phyloP scores from a whole-genome alignment of 1,284 basidiomycete species.

The Marasmius sp. region DNA sequence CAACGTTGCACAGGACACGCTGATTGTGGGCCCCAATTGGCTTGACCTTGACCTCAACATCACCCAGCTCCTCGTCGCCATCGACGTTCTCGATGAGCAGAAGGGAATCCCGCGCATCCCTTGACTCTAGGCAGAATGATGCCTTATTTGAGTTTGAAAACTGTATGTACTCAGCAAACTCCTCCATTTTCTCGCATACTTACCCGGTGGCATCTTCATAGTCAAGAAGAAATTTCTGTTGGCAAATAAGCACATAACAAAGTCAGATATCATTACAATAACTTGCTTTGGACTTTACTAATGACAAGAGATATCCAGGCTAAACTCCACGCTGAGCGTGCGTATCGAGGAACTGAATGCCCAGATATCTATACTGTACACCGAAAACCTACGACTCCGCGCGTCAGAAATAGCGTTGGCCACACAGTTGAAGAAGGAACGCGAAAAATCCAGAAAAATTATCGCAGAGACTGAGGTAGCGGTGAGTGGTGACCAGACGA shows the following conservation, averaged over 20 bases:
- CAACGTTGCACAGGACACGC: not conserved
- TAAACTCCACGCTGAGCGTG: slow-evolving; percentile 79
- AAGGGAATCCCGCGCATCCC: slow-evolving; percentile 74
- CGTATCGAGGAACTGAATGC: slow-evolving; percentile 81
- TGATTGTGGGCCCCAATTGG: slow-evolving; percentile 11
- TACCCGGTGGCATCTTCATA: slow-evolving; percentile 36
- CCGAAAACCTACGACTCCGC: slow-evolving; percentile 78
- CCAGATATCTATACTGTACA: slow-evolving; percentile 74
- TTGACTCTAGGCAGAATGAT: slow-evolving; percentile 69
- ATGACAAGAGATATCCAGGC: slow-evolving; percentile 37
- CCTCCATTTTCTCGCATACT: slow-evolving; percentile 6
- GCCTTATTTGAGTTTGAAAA: slow-evolving; percentile 80
- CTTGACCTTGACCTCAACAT: slow-evolving; percentile 7
- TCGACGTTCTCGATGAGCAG: slow-evolving; percentile 65
- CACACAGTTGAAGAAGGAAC: slow-evolving; percentile 74
- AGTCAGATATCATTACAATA: slow-evolving; percentile 44
- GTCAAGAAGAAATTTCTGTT: slow-evolving; percentile 89
- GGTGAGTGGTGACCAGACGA: slow-evolving; percentile 42
- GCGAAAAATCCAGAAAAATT: slow-evolving; percentile 69
- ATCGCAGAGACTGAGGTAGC: slow-evolving; percentile 71
- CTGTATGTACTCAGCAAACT: slow-evolving; percentile 49
- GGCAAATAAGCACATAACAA: slow-evolving; percentile 86
- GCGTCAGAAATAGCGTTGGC: slow-evolving; percentile 75
- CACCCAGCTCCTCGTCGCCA: slow-evolving; percentile 25
- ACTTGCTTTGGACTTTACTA: not conserved